Base-by-base conservation (phyloP, 352 stramenopile species). In the Globisporangium okanoganense region DNA sequence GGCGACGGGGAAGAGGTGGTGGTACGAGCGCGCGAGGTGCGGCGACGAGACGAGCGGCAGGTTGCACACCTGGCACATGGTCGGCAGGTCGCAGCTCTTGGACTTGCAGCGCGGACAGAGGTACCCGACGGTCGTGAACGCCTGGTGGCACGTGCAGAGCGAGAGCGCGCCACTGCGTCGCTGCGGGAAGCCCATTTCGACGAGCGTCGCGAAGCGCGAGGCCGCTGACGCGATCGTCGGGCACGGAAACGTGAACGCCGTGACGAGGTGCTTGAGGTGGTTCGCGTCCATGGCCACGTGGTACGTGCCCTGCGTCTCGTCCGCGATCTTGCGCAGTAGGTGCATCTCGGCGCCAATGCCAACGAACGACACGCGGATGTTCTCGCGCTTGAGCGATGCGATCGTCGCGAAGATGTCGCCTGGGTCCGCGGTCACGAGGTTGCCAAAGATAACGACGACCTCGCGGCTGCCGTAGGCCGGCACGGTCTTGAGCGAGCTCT, bases 1-100 rank as follows among this genome's bases (percentile, higher is more conserved):
- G 52, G 85, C 77, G 9, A 99, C 92, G 3, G 97, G 97, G 67
- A 99, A 99, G 54, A 99, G 83, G 75, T 99, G 97, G 72, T 99
- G 97, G 79, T 99, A 99, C 6, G 92, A 98, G 22, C 96, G 81
- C 61, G 96, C 96, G 16, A 99, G 82, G 69, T 99, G 97, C n/a
- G 97, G 95, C 41, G 96, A 98, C 56, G 97, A 92, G 33, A 95
- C 95, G n/a, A 99, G 79, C 62, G 97, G 92, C 54, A 99, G 70
- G 62, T 95, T 97, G 76, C 97, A 99, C 25, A 99, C 94, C 59
- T 96, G 85, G 80, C 97, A 99, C 58, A 96, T 94, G 1, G 87
- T 97, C 22, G 97, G 97, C 5, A 99, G 73, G 63, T 99, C 96
- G 40, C 94, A 97, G 67, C 87, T 95, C 70, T 98, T 97, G 49